Evolutionary conservation across 2,329 filamentous ascomycete genomes (phyloP), one percentile per base, ranked within the genome.

Genomic region (Hypoxylon sp.): DNA sequence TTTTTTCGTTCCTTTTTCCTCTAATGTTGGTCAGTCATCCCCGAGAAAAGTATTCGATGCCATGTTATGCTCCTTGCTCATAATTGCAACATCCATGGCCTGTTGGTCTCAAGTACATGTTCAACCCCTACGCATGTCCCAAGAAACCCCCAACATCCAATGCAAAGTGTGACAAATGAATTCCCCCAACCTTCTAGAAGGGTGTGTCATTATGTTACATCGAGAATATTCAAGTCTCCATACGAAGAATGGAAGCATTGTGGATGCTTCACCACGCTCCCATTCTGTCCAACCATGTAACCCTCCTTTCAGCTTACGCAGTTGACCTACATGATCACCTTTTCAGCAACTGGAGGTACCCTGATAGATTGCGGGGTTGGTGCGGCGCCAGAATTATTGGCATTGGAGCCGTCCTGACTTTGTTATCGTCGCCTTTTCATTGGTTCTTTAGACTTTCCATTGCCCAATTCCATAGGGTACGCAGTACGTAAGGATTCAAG

Each of bases 391-490:
- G 37, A 59, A 32, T 26, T 26, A 55, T 49, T 67, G 54, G 60
- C 50, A 54, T 50, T 47, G 57, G 24, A 51, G 32, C 59, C 53
- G 58, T 55, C 41, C 51, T 57, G 15, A 3, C 20, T 52, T 49
- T 55, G 65, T 67, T 67, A 67, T 67, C 65, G 65, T 30, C 24
- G 32, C 10, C 8, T n/a, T 46, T 4, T 54, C 39, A 67, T 67
- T 67, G 65, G 65, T 20, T 54, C 3, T 7, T 39, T 32, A 11
- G 39, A 30, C 56, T 67, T 65, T 55, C 24, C 17, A 65, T 67
- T 67, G 65, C 48, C 50, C 37, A 67, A 67, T 67, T 65, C 65
- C 52, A 67, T 67, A 55, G 59, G 51, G 58, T 67, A 67, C 65
- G 26, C 20, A 62, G 65, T 67, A 67, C 65, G 65, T 67, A 67